phyloP scores from a whole-genome alignment of 495 filamentous ascomycete species.

The Trichoderma asperelloides region DNA sequence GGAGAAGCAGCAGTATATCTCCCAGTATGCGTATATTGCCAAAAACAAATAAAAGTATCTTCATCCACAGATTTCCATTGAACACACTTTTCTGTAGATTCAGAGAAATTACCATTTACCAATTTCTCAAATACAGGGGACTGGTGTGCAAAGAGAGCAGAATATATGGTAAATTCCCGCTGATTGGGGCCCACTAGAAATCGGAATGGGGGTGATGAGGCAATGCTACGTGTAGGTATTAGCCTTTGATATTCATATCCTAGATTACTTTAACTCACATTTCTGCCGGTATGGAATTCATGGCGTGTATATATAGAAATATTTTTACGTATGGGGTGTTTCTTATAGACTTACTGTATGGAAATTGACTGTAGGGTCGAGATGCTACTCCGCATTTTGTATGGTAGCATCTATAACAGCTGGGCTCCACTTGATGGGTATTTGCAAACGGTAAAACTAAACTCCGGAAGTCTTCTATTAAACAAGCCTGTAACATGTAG shows the following conservation, averaged over 20 bases:
- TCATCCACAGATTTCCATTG: conserved; percentile 12
- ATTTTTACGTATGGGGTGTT: background rate
- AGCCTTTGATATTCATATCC: background rate
- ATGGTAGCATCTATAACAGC: background rate
- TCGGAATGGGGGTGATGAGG: conserved; percentile 12
- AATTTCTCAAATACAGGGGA: conserved; percentile 15
- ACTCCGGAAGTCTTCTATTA: background rate
- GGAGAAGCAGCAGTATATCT: conserved; percentile 11
- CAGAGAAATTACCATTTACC: conserved; percentile 15
- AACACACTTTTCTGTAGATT: conserved; percentile 13
- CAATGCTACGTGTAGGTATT: conserved; percentile 10
- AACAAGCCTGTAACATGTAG: no score
- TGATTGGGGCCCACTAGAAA: conserved; percentile 13
- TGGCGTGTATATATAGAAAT: background rate
- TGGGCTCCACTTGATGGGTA: no score
- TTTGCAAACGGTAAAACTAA: background rate
- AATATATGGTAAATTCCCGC: conserved; percentile 13
- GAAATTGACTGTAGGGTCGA: background rate
- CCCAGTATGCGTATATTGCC: conserved; percentile 16
- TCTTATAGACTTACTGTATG: background rate
- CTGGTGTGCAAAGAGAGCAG: conserved; percentile 15
- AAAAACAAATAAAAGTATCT: conserved; percentile 18
- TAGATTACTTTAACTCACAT: background rate
- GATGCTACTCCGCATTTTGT: background rate
- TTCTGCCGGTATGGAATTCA: background rate